Percentiles rank a stretch among this genome's conserved stretches.
Conservation (phyloP, 2,329 filamentous ascomycete genomes). For the Periglandula ipomoeae region DNA sequence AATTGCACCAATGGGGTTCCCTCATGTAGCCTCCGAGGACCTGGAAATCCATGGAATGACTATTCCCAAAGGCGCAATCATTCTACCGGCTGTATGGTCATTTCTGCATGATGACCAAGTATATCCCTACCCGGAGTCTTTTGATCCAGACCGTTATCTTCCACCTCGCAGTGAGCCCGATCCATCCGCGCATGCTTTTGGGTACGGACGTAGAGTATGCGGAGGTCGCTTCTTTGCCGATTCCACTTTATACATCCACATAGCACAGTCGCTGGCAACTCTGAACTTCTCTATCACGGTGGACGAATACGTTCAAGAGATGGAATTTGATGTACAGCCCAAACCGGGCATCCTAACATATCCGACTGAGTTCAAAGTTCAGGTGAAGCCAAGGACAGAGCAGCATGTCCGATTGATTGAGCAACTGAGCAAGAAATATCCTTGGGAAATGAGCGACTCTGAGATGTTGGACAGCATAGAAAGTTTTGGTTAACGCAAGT, state of each 20-base stretch:
- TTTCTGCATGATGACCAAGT: conserved; percentile 57
- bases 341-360: conserved; percentile 4
- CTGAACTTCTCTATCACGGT: conserved; percentile 28
- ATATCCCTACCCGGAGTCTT: conserved; percentile 37
- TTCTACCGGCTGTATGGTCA: conserved; percentile 19
- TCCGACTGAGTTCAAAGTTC: conserved; percentile 5
- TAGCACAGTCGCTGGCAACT: conserved; percentile 34
- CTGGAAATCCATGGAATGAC: conserved; percentile 13
- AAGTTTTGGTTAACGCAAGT: too few relatives aligned
- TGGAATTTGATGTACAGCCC: conserved; percentile 19
- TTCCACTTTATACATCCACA: conserved; percentile 20
- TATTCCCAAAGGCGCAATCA: conserved; percentile 19
- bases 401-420: too few relatives aligned
- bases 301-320: conserved; percentile 26
- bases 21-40: conserved; percentile 26
- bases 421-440: conserved; percentile 5
- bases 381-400: too few relatives aligned
- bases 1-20: conserved; percentile 24
- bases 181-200: conserved; percentile 20
- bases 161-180: conserved; percentile 17
- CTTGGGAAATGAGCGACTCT: conserved; percentile 8
- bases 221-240: conserved; percentile 24
- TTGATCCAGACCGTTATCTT: conserved; percentile 25
- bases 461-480: background rate
- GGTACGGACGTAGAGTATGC: conserved; percentile 27